These are phyloP conservation scores for Picochlorum costavermella DNA, from an alignment of 139 green algal species.

Conservation along the genomic window DNA sequence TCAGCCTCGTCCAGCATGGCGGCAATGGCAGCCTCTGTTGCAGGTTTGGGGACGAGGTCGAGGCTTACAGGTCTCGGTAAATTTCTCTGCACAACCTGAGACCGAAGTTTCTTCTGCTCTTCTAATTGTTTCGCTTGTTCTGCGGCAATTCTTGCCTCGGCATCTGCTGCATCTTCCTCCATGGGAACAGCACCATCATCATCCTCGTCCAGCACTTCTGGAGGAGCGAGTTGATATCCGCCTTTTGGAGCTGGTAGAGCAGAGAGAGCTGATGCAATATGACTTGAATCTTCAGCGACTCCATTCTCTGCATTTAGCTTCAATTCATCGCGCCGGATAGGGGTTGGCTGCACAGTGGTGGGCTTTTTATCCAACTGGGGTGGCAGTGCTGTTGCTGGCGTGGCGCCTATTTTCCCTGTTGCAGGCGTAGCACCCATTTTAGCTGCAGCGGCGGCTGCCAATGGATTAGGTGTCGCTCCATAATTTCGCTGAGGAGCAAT, in stretches of 20 bases:
- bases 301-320: not conserved
- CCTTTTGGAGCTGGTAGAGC: conserved; percentile 78
- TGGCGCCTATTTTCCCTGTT: not conserved
- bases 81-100: conserved; percentile 61
- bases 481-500: conserved; percentile 42
- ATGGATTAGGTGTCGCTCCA: conserved; percentile 57
- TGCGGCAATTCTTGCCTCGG: conserved; percentile 47
- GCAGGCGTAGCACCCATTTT: not conserved
- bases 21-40: conserved; percentile 15
- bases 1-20: conserved; percentile 25
- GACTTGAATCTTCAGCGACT: too few species aligned
- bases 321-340: not conserved
- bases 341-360: conserved; percentile 12
- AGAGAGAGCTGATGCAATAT: conserved; percentile 36
- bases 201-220: conserved; percentile 42
- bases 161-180: conserved; percentile 36
- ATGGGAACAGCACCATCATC: conserved; percentile 2
- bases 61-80: conserved; percentile 57
- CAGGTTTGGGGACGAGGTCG: conserved; percentile 28
- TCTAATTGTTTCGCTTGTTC: conserved; percentile 42
- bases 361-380: conserved; percentile 74
- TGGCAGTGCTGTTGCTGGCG: conserved; percentile 49
- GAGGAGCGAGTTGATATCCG: conserved; percentile 78
- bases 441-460: conserved; percentile 25
- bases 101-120: conserved; percentile 34